Evolutionary conservation across 805 yeast genomes (phyloP), one percentile per base, ranked within the genome.

Genomic region (Nakazawaea sp.): DNA sequence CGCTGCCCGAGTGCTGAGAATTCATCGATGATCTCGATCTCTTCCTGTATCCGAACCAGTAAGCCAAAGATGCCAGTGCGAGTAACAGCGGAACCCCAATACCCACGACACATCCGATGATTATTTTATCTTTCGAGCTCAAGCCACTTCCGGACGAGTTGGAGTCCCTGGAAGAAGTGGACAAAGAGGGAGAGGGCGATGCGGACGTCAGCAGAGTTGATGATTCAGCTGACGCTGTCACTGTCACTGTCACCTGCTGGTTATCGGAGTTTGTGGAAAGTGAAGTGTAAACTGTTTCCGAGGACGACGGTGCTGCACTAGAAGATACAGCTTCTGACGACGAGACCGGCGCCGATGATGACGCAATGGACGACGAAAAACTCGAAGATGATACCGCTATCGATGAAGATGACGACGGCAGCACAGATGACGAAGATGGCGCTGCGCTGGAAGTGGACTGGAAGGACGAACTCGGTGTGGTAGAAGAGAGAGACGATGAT

Each of bases 31-130:
- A 31, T 18, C 29, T 24, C 6, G 42, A 30, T 15, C 33, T 32
- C 30, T 27, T 40, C 35, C 36, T 35, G 34, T 32, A 33, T n/a
- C 30, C 29, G 29, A 29, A 35, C 34, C 32, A 32, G 32, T 27
- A 43, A 11, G 32, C 30, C 19, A 44, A 35, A n/a, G 60, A 56
- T 5, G 56, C 64, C 4, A 63, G 64, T 28, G 64, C 39, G 2
- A 66, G 55, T n/a, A 78, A 52, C 0, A 72, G 45, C 2, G 89
- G 84, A 1, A 78, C 76, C 36, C 85, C 85, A 11, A 82, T 70
- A 38, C 88, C 88, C 5, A 81, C 80, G 20, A 75, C 80, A 41
- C 79, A 78, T 27, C 88, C 88, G 36, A 79, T 68, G 18, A 81
- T 74, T 25, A 80, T 68, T 38, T 72, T 65, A 41, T 70, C 57